Percentiles rank a stretch among this genome's conserved stretches.
phyloP scores from a whole-genome alignment of 176 grass and related monocot genomes.

The Oryza longistaminata region DNA sequence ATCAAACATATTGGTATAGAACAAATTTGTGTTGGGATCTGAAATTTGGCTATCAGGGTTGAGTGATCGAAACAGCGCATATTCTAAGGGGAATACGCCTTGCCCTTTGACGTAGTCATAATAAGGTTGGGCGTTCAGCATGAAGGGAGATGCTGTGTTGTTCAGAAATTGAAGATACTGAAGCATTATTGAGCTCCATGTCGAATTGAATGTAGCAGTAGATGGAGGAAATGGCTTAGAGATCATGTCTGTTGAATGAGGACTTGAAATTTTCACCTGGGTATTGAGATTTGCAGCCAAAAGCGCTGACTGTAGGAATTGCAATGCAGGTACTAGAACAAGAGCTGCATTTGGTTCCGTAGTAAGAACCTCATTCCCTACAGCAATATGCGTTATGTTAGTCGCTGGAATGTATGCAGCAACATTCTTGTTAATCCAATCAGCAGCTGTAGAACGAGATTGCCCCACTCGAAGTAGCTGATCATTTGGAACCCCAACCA shows the following conservation, averaged over 20 bases:
- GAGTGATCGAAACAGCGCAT: constrained; percentile 72
- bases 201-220: constrained; percentile 87
- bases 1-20: constrained; percentile 98
- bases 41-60: constrained; percentile 79
- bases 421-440: constrained; percentile 96
- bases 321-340: constrained; percentile 85
- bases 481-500: constrained; percentile 80
- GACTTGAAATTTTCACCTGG: constrained; percentile 83
- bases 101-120: constrained; percentile 79
- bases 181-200: constrained; percentile 77
- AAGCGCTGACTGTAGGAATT: constrained; percentile 86
- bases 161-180: constrained; percentile 90
- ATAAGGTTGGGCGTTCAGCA: constrained; percentile 96
- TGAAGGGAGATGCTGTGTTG: constrained; percentile 73
- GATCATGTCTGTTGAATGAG: constrained; percentile 82
- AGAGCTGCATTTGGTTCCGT: constrained; percentile 76
- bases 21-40: constrained; percentile 84
- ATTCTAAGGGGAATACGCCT: constrained; percentile 92
- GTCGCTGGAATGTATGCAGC: constrained; percentile 73
- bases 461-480: constrained; percentile 81
- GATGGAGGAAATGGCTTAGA: constrained; percentile 83
- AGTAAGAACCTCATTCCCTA: constrained; percentile 86
- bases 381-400: constrained; percentile 93
- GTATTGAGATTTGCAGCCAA: constrained; percentile 89
- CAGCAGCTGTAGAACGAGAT: constrained; percentile 72